Conservation (phyloP, 2,329 filamentous ascomycete genomes). For the Gyromitra esculenta region DNA sequence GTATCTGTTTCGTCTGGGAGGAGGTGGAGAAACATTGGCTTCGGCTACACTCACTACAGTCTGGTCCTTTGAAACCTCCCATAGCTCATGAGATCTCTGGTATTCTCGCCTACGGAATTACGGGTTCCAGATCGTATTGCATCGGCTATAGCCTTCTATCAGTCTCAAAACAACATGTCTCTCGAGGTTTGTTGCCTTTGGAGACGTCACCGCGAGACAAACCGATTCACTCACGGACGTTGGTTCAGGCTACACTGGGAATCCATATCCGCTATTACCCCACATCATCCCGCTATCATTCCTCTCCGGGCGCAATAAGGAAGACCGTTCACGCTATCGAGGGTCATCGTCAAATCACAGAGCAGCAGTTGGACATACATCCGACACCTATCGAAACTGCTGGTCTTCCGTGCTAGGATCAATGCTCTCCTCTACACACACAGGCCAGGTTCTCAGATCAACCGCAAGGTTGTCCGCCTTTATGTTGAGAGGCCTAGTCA, state of each 20-base stretch:
- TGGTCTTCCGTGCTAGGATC: neutral
- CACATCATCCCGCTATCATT: neutral
- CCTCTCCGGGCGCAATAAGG: neutral
- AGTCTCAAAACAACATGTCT: neutral
- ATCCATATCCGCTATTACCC: neutral
- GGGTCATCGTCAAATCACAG: neutral
- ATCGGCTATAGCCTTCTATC: neutral
- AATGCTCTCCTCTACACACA: neutral
- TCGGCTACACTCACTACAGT: neutral
- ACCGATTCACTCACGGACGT: slow-evolving; percentile 4
- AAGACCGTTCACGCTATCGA: neutral
- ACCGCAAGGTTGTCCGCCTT: neutral
- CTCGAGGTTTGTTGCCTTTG: neutral
- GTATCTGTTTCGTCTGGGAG: neutral
- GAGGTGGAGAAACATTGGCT: slow-evolving; percentile 5
- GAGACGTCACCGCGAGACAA: neutral
- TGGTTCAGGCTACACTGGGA: neutral
- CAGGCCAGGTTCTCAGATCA: neutral
- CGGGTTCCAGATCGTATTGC: neutral
- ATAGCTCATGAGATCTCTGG: slow-evolving; percentile 2
- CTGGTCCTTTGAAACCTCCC: neutral
- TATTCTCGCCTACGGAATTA: neutral
- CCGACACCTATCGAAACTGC: neutral
- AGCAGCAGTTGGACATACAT: neutral
- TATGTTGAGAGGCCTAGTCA: neutral